phyloP scores from a whole-genome alignment of 768 basidiomycete species.

The Mycena latifolia region DNA sequence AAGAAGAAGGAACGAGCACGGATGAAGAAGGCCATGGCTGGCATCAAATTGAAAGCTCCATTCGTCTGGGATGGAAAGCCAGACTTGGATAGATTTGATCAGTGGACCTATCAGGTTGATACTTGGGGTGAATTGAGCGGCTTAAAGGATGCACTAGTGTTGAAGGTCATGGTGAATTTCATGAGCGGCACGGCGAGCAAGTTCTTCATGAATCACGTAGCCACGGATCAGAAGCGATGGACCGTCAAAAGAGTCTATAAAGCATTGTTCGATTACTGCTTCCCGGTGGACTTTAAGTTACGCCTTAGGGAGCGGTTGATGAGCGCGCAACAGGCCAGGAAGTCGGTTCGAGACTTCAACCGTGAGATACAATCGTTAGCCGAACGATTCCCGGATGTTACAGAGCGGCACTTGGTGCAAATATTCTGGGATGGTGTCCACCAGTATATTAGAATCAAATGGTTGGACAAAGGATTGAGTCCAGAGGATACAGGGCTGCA shows the following conservation, averaged over 20 bases:
- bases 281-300: neutral
- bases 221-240: neutral
- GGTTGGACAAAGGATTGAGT: neutral
- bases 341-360: slow-evolving; percentile 16
- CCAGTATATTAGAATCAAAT: slow-evolving; percentile 4
- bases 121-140: slow-evolving; percentile 1
- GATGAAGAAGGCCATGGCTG: too few species aligned
- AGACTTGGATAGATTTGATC: slow-evolving; percentile 36
- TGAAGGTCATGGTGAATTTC: neutral
- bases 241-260: neutral
- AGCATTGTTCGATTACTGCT: neutral
- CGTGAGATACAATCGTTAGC: slow-evolving; percentile 15
- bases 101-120: slow-evolving; percentile 29
- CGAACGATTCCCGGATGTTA: slow-evolving; percentile 20
- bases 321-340: slow-evolving; percentile 14
- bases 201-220: too few species aligned
- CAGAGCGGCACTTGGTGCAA: slow-evolving; percentile 12
- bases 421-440: slow-evolving; percentile 19
- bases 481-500: neutral
- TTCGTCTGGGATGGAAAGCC: slow-evolving; percentile 37
- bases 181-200: neutral
- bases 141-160: neutral
- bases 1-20: neutral
- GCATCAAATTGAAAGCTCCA: slow-evolving; percentile 33
- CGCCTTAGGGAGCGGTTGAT: too few species aligned